These are phyloP conservation scores for Ophiostoma novo-ulmi DNA, from an alignment of 2,329 filamentous ascomycete species.

Conservation along the genomic window DNA sequence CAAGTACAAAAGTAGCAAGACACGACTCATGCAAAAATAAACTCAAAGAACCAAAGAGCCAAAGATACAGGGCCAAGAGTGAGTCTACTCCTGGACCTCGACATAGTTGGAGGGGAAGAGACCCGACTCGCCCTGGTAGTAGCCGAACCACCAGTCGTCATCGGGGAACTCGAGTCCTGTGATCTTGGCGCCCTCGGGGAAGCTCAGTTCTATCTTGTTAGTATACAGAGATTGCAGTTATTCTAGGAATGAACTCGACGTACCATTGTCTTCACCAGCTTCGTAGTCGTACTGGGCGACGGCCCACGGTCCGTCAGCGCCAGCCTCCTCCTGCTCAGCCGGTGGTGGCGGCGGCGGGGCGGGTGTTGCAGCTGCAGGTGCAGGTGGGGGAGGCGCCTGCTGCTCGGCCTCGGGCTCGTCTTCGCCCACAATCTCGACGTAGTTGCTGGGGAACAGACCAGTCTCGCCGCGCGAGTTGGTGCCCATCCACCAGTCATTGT, in stretches of 20 bases:
- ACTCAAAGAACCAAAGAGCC: not conserved
- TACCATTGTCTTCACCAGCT: slow-evolving; percentile 87
- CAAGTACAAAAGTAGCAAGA: not conserved
- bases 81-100: slow-evolving; percentile 42
- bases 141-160: slow-evolving; percentile 97
- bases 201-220: slow-evolving; percentile 57
- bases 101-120: slow-evolving; percentile 78
- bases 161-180: slow-evolving; percentile 88
- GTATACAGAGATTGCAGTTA: slow-evolving; percentile 7
- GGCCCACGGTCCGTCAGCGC: slow-evolving; percentile 56
- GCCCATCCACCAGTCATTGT: slow-evolving; percentile 98
- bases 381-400: slow-evolving; percentile 32
- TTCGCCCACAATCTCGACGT: slow-evolving; percentile 77
- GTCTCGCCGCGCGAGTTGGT: slow-evolving; percentile 77
- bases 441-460: slow-evolving; percentile 94
- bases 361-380: slow-evolving; percentile 20
- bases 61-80: not conserved
- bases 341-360: slow-evolving; percentile 34
- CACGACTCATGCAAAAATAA: not conserved
- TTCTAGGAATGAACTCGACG: slow-evolving; percentile 28
- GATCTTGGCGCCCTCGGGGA: slow-evolving; percentile 83
- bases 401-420: slow-evolving; percentile 35
- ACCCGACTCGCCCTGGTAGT: slow-evolving; percentile 71
- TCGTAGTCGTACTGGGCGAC: slow-evolving; percentile 93
- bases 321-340: slow-evolving; percentile 36